These are phyloP conservation scores for Boletus insuetus DNA, from an alignment of 768 basidiomycete species.

Conservation along the genomic window DNA sequence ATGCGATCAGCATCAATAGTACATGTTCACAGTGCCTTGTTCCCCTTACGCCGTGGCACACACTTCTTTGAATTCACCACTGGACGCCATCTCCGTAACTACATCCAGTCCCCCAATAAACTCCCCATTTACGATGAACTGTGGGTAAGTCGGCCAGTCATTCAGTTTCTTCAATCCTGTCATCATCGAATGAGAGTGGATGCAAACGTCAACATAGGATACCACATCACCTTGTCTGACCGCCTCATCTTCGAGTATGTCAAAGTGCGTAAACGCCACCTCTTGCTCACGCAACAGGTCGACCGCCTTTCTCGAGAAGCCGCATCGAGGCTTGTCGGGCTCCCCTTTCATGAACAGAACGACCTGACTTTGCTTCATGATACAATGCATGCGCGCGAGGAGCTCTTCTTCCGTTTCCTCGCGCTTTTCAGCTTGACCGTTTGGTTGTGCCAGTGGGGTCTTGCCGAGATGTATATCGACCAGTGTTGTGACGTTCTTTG, in stretches of 20 bases:
- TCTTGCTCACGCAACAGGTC: constrained; percentile 60
- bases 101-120: constrained; percentile 95
- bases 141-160: constrained; percentile 89
- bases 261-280: constrained; percentile 72
- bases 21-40: neutral
- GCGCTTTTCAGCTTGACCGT: constrained; percentile 28
- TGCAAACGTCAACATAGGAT: neutral
- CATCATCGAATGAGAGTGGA: constrained; percentile 8
- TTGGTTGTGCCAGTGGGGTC: constrained; percentile 2
- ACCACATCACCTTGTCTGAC: constrained; percentile 68
- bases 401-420: constrained; percentile 67
- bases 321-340: constrained; percentile 76
- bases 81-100: constrained; percentile 82
- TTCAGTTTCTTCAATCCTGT: constrained; percentile 73
- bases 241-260: constrained; percentile 78
- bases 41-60: constrained; percentile 6
- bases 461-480: constrained; percentile 55
- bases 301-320: constrained; percentile 79
- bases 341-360: constrained; percentile 92
- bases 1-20: neutral
- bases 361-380: constrained; percentile 80
- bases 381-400: constrained; percentile 51
- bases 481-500: constrained; percentile 54
- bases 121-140: constrained; percentile 85
- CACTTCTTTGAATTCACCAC: constrained; percentile 67